These are phyloP conservation scores for Capsicum rhomboideum DNA, from an alignment of 257 asterid genomes.

Conservation along the genomic window DNA sequence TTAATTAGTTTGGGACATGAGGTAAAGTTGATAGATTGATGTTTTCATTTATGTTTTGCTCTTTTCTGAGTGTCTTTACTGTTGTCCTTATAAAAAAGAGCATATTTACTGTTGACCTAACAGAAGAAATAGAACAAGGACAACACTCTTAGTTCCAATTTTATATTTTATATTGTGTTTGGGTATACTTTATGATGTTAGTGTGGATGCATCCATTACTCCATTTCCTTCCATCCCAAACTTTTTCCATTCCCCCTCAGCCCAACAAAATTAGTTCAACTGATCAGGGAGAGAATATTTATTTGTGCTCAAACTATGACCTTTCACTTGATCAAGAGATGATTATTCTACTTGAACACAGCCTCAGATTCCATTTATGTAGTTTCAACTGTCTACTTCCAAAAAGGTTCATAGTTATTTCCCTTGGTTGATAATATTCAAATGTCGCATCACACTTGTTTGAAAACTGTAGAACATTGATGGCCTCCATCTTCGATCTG, in stretches of 20 bases:
- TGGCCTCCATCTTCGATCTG: slow-evolving; percentile 95
- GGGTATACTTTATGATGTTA: not conserved
- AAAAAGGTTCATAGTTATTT: not conserved
- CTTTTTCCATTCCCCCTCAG: not conserved
- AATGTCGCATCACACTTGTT: slow-evolving; percentile 4
- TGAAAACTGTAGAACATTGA: slow-evolving; percentile 68
- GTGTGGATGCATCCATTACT: not conserved
- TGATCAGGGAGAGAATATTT: not conserved
- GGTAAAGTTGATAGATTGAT: not conserved
- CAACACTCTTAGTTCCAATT: not conserved
- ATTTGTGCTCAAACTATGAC: not conserved
- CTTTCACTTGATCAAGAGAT: not conserved
- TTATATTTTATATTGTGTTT: not conserved
- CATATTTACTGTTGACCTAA: not conserved
- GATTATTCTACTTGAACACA: not conserved
- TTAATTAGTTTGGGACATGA: not conserved
- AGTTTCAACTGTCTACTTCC: not conserved
- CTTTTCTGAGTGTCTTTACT: not conserved
- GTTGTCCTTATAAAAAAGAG: not conserved
- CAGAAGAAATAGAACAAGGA: not conserved
- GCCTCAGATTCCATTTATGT: not conserved
- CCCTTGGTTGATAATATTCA: not conserved
- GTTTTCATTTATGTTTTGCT: not conserved
- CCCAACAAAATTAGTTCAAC: not conserved
- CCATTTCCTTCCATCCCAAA: not conserved